Evolutionary conservation across 148 eudicot genomes (phyloP).

Genomic region (Nepenthes gracilis): DNA sequence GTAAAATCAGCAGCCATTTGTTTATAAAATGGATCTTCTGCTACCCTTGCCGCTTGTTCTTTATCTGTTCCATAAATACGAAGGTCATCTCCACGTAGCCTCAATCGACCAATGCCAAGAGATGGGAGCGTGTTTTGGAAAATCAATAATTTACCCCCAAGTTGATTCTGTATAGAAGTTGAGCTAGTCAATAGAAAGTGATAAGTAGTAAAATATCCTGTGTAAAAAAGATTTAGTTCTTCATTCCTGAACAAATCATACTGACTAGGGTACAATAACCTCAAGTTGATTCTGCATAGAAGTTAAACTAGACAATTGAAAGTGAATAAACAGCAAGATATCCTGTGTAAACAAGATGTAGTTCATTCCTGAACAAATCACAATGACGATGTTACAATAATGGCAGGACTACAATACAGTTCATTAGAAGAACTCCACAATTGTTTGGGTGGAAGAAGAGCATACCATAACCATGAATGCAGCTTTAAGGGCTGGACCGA

Average conservation of each 20-base stretch:
- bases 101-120: conserved; percentile 81
- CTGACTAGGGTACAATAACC: conserved; percentile 20
- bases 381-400: too few relatives aligned
- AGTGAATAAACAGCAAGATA: not conserved
- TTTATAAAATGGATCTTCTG: conserved; percentile 97
- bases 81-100: conserved; percentile 82
- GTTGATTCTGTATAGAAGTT: conserved; percentile 54
- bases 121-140: conserved; percentile 92
- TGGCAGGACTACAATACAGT: too few relatives aligned
- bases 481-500: conserved; percentile 98
- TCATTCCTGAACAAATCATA: too few relatives aligned
- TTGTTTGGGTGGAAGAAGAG: conserved; percentile 4
- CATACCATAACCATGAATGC: conserved; percentile 90
- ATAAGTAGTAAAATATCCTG: not conserved
- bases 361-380: too few relatives aligned
- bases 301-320: conserved; percentile 3
- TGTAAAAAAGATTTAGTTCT: not conserved
- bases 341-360: not conserved
- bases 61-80: conserved; percentile 92
- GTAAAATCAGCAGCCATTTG: conserved; percentile 99
- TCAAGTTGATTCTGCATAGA: conserved; percentile 79
- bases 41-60: conserved; percentile 65
- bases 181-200: conserved; percentile 2
- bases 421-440: not conserved
- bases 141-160: conserved; percentile 94